Evolutionary conservation across 495 filamentous ascomycete species (phyloP), one percentile per base, ranked within the genome.

Genomic region (Tuber melanosporum): DNA sequence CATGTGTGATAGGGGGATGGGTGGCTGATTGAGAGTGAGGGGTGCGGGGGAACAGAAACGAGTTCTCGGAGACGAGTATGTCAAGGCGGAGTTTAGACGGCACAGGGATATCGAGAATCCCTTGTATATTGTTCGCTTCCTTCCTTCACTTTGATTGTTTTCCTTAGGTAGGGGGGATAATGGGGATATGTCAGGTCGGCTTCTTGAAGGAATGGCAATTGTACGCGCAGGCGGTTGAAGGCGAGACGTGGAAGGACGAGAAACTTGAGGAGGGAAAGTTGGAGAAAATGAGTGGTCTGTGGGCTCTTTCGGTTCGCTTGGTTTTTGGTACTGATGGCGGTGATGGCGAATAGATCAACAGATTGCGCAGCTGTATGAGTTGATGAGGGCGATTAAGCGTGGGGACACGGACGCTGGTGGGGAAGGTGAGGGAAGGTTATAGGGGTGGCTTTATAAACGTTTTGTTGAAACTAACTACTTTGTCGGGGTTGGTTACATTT

Each of bases 201-300:
- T 99, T 99, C 83, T 86, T 98, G 80, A 95, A 92, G 0, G 94
- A 98, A 85, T 99, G 95, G 95, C 95, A 98, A 83, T 84, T 92
- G 45, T 99, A 98, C 82, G 94, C 93, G 15, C 95, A 99, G 84
- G 89, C 91, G 79, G 82, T 99, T 26, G 95, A 98, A 80, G 94
- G 94, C 0, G 91, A 96, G 66, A 84, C 87, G 0, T 98, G 95
- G 94, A 85, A 85, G 49, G 94, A 90, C 0, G 93, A 91, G 75
- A 92, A 89, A 80, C 83, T 97, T 83, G 94, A 98, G 71, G 87
- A 87, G 75, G 86, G 84, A 15, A 95, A 94, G 85, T 84, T 97
- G 43, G 91, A 93, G 74, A 98, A 97, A 86, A 92, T 99, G 94
- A 98, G 92, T 84, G 95, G 95, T 98, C 85, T 76, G 90, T 87